Percentiles rank a stretch among this genome's conserved stretches.
phyloP scores from a whole-genome alignment of 2,329 filamentous ascomycete genomes.

The Aureobasidium leucospermi region DNA sequence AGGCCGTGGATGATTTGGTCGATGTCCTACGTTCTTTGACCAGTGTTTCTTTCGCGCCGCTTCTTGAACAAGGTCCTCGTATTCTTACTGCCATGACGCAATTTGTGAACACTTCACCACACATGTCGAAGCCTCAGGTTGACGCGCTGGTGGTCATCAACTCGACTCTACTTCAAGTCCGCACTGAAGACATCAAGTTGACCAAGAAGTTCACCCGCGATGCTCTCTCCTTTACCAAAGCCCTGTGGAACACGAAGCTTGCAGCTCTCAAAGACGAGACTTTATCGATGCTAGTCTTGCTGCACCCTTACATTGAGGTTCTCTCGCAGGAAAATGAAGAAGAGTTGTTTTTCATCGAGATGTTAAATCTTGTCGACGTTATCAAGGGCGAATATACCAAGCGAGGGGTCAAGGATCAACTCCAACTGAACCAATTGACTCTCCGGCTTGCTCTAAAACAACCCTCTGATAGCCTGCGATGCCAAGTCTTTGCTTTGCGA shows the following conservation, averaged over 20 bases:
- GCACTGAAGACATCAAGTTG: conserved; percentile 61
- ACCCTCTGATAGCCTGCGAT: conserved; percentile 24
- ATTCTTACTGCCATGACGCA: conserved; percentile 52
- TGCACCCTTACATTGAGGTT: conserved; percentile 36
- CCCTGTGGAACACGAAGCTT: conserved; percentile 70
- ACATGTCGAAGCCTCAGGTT: conserved; percentile 59
- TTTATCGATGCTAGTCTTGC: conserved; percentile 61
- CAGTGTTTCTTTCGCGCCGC: conserved; percentile 24
- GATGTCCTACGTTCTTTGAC: conserved; percentile 24
- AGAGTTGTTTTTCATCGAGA: conserved; percentile 20
- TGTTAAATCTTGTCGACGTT: conserved; percentile 62
- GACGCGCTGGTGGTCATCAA: conserved; percentile 72
- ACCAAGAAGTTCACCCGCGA: conserved; percentile 53
- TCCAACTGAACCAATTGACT: conserved; percentile 71
- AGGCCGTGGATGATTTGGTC: conserved; percentile 26
- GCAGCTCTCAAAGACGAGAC: conserved; percentile 64
- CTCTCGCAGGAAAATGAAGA: conserved; percentile 23
- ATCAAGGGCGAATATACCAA: conserved; percentile 74
- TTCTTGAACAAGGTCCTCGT: conserved; percentile 44
- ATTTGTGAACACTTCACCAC: conserved; percentile 44
- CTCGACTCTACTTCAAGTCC: conserved; percentile 55
- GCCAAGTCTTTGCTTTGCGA: conserved; percentile 21
- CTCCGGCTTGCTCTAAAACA: conserved; percentile 28
- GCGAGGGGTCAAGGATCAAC: conserved; percentile 60
- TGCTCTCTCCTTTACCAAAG: conserved; percentile 62